Evolutionary conservation across 257 asterid genomes (phyloP), one percentile per base, ranked within the genome.

Genomic region (Forsythia suspensa): DNA sequence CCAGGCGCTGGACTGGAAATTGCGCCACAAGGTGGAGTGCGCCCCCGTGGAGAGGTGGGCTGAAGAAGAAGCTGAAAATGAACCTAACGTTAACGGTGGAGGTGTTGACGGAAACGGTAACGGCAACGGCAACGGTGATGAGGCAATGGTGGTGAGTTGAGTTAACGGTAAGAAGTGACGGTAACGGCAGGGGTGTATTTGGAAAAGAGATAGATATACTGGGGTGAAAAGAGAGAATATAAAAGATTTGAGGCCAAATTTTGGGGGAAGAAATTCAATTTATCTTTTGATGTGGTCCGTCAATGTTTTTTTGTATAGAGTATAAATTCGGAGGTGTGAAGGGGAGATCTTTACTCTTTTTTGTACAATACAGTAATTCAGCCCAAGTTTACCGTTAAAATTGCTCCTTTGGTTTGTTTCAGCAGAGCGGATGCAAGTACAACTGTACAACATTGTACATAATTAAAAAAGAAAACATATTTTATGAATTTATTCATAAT

Each of bases 1-100:
- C 72, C 83, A 80, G 74, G 83, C 83, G 63, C 71, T 80, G 5
- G 83, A 80, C 61, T 80, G 83, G 83, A 80, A 80, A 59, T 70
- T 80, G 80, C 76, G 83, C 63, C 83, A 80, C 46, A 80, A 80
- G 72, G 76, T 72, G 46, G 76, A 80, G 67, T 80, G 83, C 70
- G 52, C 79, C 6, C 76, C 83, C 4, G 76, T 69, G 39, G 80
- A 77, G 73, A 44, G 80, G 65, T 39, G 59, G 75, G 72, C 57
- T 7, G 52, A 48, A 16, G 83, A 71, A 2, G 77, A 55, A 43
- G 76, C 41, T 2, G 77, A 10, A 3, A 43, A 72, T 15, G 67
- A 24, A 34, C 72, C 9, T 18, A 61, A 52, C 55, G 75, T 13
- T 2, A 37, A 63, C 51, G 52, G 48, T 10, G 71, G 0, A 18